Evolutionary conservation across 371 early-diverging fungal genomes (phyloP).

Genomic region (Mortierella sp.): DNA sequence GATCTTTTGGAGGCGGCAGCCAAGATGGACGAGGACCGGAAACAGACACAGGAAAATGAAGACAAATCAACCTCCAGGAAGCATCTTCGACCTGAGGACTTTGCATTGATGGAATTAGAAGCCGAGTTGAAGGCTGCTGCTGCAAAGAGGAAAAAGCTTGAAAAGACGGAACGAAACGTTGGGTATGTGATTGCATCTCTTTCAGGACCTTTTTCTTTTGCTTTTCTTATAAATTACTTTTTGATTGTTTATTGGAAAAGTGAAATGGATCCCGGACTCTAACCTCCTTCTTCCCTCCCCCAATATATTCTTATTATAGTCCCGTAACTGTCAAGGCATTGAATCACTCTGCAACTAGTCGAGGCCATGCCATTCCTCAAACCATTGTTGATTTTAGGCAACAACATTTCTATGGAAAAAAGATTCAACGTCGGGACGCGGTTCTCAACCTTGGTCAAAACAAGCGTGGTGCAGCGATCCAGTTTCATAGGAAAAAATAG

Average conservation of each 20-base stretch:
- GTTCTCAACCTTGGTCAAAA: slow-evolving; percentile 31
- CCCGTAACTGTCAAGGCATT: slow-evolving; percentile 53
- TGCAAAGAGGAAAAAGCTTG: slow-evolving; percentile 33
- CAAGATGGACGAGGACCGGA: slow-evolving; percentile 29
- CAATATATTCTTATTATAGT: slow-evolving; percentile 11
- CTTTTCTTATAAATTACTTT: too few species aligned
- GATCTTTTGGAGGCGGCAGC: slow-evolving; percentile 48
- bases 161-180: slow-evolving; percentile 43
- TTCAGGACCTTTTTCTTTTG: background rate
- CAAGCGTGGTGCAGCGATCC: slow-evolving; percentile 29
- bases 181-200: slow-evolving; percentile 26
- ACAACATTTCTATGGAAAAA: slow-evolving; percentile 42
- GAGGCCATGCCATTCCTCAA: slow-evolving; percentile 46
- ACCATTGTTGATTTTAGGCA: slow-evolving; percentile 43
- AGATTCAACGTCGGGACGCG: slow-evolving; percentile 47
- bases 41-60: background rate
- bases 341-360: slow-evolving; percentile 31
- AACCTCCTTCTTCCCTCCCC: background rate
- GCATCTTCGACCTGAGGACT: slow-evolving; percentile 50
- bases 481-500: slow-evolving; percentile 37
- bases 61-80: slow-evolving; percentile 32
- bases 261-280: background rate
- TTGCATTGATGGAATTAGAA: slow-evolving; percentile 47
- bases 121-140: slow-evolving; percentile 34
- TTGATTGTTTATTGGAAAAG: background rate